Base-by-base conservation (phyloP, 371 early-diverging fungal species). In the Batrachochytrium dendrobatidis region DNA sequence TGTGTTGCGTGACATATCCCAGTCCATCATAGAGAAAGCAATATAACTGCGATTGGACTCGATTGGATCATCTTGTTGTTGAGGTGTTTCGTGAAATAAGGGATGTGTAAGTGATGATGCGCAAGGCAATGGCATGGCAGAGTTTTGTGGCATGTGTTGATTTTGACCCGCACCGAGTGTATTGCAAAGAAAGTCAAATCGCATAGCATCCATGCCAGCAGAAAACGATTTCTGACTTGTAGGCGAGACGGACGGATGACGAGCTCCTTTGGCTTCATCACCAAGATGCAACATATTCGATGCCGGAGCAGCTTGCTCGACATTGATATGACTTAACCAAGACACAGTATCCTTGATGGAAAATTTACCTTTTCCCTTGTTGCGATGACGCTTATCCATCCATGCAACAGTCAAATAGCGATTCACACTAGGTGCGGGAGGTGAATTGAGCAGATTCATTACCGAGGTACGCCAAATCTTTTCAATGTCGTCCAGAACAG, bases 301-400 rank as follows among this genome's bases (percentile, higher is more conserved):
- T n/a, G n/a, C n/a, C n/a, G 64, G 45, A 7, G 65, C 60, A 18
- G 55, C 62, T 2, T 65, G 63, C 31, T 60, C 61, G 35, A 72
- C 35, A n/a, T 62, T 64, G 18, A 72, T 54, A 32, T 66, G 53
- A 53, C 59, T 32, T 34, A 72, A 55, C 72, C 72, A 72, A 31
- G 67, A 64, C n/a, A 66, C 33, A 8, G 24, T 32, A 34, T 56
- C 63, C 55, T 62, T 66, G n/a, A 48, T 59, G 17, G 28, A 39
- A 25, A 44, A 12, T 51, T 50, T 48, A 43, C 34, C 32, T 56
- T 61, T 51, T 20, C 72, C 72, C 48, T 66, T 65, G 51, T 72
- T 72, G 34, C 72, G 64, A 35, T 72, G 67, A 26, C 64, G 59
- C 60, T 72, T 72, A 50, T 72, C 66, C 55, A 72, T 72, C 72